phyloP scores from a whole-genome alignment of 495 filamentous ascomycete species.

The Podospora australis region DNA sequence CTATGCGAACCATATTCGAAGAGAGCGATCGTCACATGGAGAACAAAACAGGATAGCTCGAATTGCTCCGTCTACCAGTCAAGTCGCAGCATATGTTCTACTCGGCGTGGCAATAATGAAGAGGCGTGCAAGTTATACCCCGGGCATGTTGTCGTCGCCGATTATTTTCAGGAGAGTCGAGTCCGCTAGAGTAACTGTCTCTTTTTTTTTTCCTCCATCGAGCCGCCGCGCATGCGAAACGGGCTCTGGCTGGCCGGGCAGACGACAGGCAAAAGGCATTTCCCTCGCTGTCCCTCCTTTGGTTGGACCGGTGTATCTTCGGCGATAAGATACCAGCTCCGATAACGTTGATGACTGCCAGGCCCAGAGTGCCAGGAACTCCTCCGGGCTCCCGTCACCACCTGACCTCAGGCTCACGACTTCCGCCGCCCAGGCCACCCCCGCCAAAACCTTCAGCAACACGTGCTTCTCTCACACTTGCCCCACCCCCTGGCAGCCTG shows the following conservation, averaged over 20 bases:
- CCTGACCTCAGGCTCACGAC: no score
- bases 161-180: background rate
- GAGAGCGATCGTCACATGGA: conserved; percentile 21
- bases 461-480: conserved; percentile 2
- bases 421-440: no score
- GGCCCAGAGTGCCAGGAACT: background rate
- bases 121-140: no score
- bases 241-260: background rate
- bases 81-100: background rate
- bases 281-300: background rate
- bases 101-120: background rate
- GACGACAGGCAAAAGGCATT: background rate
- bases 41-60: background rate
- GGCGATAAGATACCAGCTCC: background rate
- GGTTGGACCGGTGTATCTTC: conserved; percentile 10
- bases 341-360: background rate
- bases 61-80: background rate
- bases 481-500: conserved; percentile 14
- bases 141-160: background rate
- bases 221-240: background rate
- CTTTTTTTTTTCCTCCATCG: background rate
- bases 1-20: conserved; percentile 29
- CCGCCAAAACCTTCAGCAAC: conserved; percentile 2
- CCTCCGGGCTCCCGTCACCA: background rate
- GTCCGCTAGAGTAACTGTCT: background rate